Percentiles rank a stretch among this genome's conserved stretches.
These are phyloP conservation scores for Emergomyces pasteurianus DNA, from an alignment of 2,329 filamentous ascomycete species.

Conservation along the genomic window DNA sequence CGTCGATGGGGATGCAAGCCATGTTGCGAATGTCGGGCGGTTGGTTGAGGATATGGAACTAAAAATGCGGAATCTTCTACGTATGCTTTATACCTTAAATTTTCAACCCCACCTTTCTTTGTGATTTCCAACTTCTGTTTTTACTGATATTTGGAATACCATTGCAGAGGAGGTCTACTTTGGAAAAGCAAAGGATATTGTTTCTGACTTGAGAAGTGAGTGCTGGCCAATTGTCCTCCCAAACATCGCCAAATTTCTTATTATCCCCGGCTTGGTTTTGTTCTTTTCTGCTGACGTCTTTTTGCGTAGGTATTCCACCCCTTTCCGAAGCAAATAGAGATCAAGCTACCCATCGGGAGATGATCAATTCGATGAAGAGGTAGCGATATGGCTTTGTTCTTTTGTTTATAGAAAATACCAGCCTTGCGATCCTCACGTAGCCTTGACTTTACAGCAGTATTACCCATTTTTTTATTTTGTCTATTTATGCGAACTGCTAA, in stretches of 20 bases:
- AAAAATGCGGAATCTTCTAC: slow-evolving; percentile 95
- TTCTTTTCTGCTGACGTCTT: slow-evolving; percentile 8
- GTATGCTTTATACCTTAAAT: slow-evolving; percentile 23
- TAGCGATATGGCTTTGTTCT: slow-evolving; percentile 12
- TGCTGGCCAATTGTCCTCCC: not conserved
- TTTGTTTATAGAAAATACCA: slow-evolving; percentile 5
- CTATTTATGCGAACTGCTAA: not conserved
- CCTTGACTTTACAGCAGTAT: not conserved
- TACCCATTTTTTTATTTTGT: not conserved
- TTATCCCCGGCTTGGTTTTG: not conserved
- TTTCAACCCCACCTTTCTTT: not conserved
- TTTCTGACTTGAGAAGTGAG: slow-evolving; percentile 80
- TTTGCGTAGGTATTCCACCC: slow-evolving; percentile 49
- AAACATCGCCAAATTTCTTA: slow-evolving; percentile 1
- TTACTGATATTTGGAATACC: slow-evolving; percentile 9
- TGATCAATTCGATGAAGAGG: slow-evolving; percentile 54
- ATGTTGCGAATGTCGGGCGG: slow-evolving; percentile 88
- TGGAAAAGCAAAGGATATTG: slow-evolving; percentile 97
- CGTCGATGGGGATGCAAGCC: slow-evolving; percentile 79
- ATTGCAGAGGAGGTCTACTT: slow-evolving; percentile 84
- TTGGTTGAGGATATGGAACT: slow-evolving; percentile 99
- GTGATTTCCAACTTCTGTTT: slow-evolving; percentile 1
- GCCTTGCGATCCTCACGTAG: not conserved
- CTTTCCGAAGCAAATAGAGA: slow-evolving; percentile 78
- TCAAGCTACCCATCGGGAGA: slow-evolving; percentile 72